A percentile compares a stretch with the other conserved stretches of the same genome.
These are phyloP conservation scores for Fusarium setosum DNA, from an alignment of 2,329 filamentous ascomycete species.

Conservation along the genomic window DNA sequence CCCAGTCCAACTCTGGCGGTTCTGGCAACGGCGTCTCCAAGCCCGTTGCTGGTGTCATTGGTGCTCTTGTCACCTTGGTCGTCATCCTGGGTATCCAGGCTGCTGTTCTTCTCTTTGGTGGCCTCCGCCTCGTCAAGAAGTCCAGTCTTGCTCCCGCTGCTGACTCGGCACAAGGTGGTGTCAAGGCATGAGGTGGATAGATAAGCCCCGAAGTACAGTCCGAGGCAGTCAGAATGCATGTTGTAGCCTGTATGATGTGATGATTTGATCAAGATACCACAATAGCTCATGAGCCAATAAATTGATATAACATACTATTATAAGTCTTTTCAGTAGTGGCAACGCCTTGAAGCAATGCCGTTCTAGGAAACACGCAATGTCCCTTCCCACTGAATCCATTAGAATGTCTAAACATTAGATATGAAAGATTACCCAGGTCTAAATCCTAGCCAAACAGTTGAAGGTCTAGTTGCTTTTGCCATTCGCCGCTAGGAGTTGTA, in stretches of 20 bases:
- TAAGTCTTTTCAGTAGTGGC: not conserved
- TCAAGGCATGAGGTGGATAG: slow-evolving; percentile 36
- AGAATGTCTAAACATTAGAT: too few species aligned
- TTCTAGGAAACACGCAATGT: too few species aligned
- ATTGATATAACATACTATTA: not conserved
- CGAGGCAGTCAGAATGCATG: not conserved
- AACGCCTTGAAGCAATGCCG: too few species aligned
- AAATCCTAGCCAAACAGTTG: too few species aligned
- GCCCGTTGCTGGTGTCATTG: slow-evolving; percentile 84
- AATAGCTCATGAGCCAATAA: not conserved
- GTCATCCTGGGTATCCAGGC: slow-evolving; percentile 60
- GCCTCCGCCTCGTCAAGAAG: slow-evolving; percentile 62
- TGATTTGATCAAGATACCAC: slow-evolving; percentile 10
- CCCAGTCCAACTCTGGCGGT: slow-evolving; percentile 27
- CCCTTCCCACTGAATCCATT: too few species aligned
- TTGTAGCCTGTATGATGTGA: not conserved
- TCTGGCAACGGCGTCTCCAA: slow-evolving; percentile 66
- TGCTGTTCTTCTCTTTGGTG: slow-evolving; percentile 55
- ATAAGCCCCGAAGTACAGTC: not conserved
- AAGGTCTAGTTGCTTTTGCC: too few species aligned
- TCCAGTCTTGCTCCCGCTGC: slow-evolving; percentile 45
- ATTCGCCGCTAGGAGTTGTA: too few species aligned
- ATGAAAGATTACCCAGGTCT: too few species aligned
- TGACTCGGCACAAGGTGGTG: slow-evolving; percentile 12
- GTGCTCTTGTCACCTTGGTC: slow-evolving; percentile 72